phyloP scores from a whole-genome alignment of 306 rosid species.

The Fagus sylvatica region DNA sequence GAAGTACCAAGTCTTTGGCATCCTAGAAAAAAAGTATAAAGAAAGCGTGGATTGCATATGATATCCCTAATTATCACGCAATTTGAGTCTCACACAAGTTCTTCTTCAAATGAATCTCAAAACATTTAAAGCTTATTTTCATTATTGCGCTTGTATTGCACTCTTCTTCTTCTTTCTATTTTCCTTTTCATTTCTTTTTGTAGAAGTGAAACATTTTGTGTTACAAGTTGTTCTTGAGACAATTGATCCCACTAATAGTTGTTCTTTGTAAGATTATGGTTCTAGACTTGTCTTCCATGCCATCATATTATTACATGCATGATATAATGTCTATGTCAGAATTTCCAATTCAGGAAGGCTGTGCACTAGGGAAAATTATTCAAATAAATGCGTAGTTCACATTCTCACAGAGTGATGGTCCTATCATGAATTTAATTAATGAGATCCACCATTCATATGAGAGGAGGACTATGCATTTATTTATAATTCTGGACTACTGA shows the following conservation, averaged over 20 bases:
- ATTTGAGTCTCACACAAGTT: neutral
- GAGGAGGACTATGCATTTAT: no score
- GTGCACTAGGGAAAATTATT: neutral
- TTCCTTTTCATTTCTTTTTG: neutral
- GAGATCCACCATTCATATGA: no score
- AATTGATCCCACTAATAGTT: neutral
- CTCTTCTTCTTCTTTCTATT: neutral
- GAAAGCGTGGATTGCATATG: neutral
- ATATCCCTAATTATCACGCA: neutral
- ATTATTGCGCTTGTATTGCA: neutral
- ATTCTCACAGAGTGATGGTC: no score
- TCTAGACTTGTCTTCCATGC: neutral
- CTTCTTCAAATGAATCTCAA: no score
- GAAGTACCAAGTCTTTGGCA: neutral
- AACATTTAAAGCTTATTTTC: neutral
- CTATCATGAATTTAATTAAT: no score
- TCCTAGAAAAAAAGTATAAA: neutral
- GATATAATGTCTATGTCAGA: neutral
- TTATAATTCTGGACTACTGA: no score
- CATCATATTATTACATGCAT: neutral
- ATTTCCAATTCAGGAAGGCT: neutral
- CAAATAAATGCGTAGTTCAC: no score
- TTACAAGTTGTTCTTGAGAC: neutral
- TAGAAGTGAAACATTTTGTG: neutral
- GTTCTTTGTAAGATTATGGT: neutral